A percentile compares a stretch with the other conserved stretches of the same genome.
These are phyloP conservation scores for Macadamia tetraphylla DNA, from an alignment of 164 flowering plant genomes.

Conservation along the genomic window DNA sequence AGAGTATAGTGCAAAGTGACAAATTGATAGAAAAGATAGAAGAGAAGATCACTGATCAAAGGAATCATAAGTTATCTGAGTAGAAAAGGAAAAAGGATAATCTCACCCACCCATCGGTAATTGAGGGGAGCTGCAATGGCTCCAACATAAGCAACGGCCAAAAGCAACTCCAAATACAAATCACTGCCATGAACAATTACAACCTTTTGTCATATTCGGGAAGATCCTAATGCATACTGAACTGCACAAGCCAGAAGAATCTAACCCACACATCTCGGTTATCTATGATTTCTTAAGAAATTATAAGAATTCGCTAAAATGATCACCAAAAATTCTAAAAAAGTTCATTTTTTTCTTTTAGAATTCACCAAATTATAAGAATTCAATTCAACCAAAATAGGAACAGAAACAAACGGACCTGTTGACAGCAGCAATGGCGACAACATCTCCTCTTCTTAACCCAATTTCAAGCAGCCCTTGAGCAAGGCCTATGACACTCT, in stretches of 20 bases:
- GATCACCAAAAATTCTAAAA: no score
- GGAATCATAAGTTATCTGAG: background rate
- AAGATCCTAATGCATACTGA: background rate
- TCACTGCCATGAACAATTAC: slow-evolving; percentile 36
- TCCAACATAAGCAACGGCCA: slow-evolving; percentile 71
- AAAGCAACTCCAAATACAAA: slow-evolving; percentile 67
- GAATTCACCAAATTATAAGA: background rate
- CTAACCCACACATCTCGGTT: no score
- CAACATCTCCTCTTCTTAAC: slow-evolving; percentile 51
- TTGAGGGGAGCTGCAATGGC: slow-evolving; percentile 74
- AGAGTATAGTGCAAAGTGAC: no score
- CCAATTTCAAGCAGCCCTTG: slow-evolving; percentile 52
- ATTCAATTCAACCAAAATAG: background rate
- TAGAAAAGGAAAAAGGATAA: background rate
- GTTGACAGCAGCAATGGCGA: slow-evolving; percentile 82
- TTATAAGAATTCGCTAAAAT: no score
- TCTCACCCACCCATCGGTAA: slow-evolving; percentile 63
- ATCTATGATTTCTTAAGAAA: no score
- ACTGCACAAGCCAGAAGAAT: background rate
- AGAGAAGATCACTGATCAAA: background rate
- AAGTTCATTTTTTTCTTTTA: no score
- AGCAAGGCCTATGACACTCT: slow-evolving; percentile 43
- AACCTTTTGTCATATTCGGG: no score
- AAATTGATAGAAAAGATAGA: no score
- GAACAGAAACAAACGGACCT: slow-evolving; percentile 36